A percentile compares a stretch with the other conserved stretches of the same genome.
phyloP scores from a whole-genome alignment of 2,329 filamentous ascomycete genomes.

The Aspergillus sp. region DNA sequence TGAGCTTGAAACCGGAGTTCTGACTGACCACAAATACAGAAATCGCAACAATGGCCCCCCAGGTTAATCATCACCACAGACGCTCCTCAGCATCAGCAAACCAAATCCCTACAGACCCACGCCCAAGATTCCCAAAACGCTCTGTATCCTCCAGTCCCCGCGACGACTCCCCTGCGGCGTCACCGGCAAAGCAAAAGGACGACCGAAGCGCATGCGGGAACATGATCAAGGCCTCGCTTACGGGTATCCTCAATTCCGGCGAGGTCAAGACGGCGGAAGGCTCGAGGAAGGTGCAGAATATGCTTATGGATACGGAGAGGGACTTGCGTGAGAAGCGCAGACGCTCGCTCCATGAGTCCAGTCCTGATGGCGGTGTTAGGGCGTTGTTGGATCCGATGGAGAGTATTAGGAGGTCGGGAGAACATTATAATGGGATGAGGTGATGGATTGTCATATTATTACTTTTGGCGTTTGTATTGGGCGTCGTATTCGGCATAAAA shows the following conservation, averaged over 20 bases:
- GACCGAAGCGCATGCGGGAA: slow-evolving; percentile 13
- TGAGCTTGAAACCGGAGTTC: not conserved
- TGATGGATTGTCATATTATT: too few relatives aligned
- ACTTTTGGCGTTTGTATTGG: too few relatives aligned
- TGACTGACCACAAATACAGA: not conserved
- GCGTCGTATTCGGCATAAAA: too few relatives aligned
- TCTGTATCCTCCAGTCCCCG: not conserved
- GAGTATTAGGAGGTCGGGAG: too few relatives aligned
- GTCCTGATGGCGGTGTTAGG: too few relatives aligned
- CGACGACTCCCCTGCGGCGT: not conserved
- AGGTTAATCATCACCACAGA: not conserved
- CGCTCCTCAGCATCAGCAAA: not conserved
- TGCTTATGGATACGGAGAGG: slow-evolving; percentile 62
- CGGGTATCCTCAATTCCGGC: slow-evolving; percentile 62
- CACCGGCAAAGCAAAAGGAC: not conserved
- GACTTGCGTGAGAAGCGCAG: slow-evolving; percentile 42
- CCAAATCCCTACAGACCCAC: not conserved
- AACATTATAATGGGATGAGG: too few relatives aligned
- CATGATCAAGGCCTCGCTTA: slow-evolving; percentile 57
- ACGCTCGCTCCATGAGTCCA: not conserved
- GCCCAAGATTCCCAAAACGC: not conserved
- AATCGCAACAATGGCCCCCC: not conserved
- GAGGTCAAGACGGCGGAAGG: slow-evolving; percentile 52
- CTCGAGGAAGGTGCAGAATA: slow-evolving; percentile 58
- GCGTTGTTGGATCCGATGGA: too few relatives aligned